A percentile compares a stretch with the other conserved stretches of the same genome.
These are phyloP conservation scores for Crepidotus sp. DNA, from an alignment of 1,284 basidiomycete species.

Conservation along the genomic window DNA sequence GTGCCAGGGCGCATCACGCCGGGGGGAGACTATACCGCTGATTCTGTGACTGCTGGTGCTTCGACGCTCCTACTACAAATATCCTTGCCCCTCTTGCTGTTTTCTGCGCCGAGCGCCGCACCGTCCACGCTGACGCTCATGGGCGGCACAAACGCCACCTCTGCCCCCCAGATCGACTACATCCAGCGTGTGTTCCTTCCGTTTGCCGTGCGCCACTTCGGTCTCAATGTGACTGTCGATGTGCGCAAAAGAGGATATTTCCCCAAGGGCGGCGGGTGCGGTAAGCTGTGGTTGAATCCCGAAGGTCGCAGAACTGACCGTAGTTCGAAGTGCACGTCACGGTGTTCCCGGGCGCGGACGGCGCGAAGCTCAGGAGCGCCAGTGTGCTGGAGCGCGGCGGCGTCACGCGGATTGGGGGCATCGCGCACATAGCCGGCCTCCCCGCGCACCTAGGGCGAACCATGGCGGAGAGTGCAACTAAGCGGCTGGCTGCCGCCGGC, in stretches of 20 bases:
- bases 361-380: slow-evolving; percentile 37
- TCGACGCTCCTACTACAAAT: slow-evolving; percentile 62
- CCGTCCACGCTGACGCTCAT: slow-evolving; percentile 41
- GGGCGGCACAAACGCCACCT: slow-evolving; percentile 61
- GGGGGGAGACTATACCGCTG: slow-evolving; percentile 43
- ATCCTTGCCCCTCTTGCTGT: slow-evolving; percentile 59
- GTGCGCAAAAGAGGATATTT: slow-evolving; percentile 54
- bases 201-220: slow-evolving; percentile 50
- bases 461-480: slow-evolving; percentile 45
- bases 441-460: slow-evolving; percentile 41
- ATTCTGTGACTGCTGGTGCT: slow-evolving; percentile 61
- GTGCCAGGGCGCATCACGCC: slow-evolving; percentile 36
- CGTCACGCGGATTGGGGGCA: slow-evolving; percentile 42
- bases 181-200: slow-evolving; percentile 53
- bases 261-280: slow-evolving; percentile 66
- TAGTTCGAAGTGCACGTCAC: slow-evolving; percentile 38
- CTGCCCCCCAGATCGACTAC: slow-evolving; percentile 68
- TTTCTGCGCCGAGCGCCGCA: slow-evolving; percentile 28
- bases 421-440: slow-evolving; percentile 54
- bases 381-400: slow-evolving; percentile 44
- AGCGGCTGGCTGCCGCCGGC: slow-evolving; percentile 24
- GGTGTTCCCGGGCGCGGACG: slow-evolving; percentile 28
- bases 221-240: slow-evolving; percentile 35
- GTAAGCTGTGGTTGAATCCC: too few species aligned
- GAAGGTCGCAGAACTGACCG: too few species aligned